These are phyloP conservation scores for Aureobasidium uvarum DNA, from an alignment of 2,329 filamentous ascomycete genomes.

Conservation along the genomic window DNA sequence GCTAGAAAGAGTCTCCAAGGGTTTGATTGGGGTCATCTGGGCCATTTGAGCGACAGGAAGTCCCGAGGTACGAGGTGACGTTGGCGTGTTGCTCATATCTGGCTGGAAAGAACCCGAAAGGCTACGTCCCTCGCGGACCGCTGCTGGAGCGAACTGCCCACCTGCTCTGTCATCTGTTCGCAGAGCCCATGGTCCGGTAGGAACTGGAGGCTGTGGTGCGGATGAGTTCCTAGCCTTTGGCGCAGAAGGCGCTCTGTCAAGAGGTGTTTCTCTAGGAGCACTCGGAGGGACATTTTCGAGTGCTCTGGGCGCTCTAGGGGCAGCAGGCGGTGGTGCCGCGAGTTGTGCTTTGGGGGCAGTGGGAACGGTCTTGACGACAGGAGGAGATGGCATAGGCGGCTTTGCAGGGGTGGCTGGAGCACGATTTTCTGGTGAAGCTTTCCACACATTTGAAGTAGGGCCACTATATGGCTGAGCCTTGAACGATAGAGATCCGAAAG, in stretches of 20 bases:
- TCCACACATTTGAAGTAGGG: slow-evolving; percentile 45
- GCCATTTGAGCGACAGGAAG: slow-evolving; percentile 1
- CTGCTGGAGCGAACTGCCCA: slow-evolving; percentile 2
- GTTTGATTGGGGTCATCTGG: slow-evolving; percentile 1
- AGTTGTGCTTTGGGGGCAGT: slow-evolving; percentile 40
- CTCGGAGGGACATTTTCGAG: slow-evolving; percentile 32
- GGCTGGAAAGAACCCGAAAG: slow-evolving; percentile 22
- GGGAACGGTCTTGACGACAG: slow-evolving; percentile 31
- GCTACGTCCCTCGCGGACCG: slow-evolving; percentile 14
- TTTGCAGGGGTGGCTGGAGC: slow-evolving; percentile 16
- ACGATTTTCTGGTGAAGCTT: slow-evolving; percentile 39
- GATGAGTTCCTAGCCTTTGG: slow-evolving; percentile 16
- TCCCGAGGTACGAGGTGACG: slow-evolving; percentile 11
- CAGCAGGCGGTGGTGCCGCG: slow-evolving; percentile 38
- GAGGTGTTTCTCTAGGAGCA: not conserved
- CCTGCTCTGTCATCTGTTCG: slow-evolving; percentile 15
- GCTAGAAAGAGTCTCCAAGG: not conserved
- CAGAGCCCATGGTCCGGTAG: slow-evolving; percentile 25
- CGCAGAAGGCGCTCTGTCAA: slow-evolving; percentile 7
- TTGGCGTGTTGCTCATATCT: not conserved
- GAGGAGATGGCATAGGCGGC: slow-evolving; percentile 14
- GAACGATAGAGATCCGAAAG: slow-evolving; percentile 49
- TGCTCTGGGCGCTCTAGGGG: slow-evolving; percentile 38
- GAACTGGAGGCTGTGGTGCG: slow-evolving; percentile 10
- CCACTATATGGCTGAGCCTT: slow-evolving; percentile 27